Base-by-base conservation (phyloP, 164 flowering plant genomes). In the Sextonia rubra region DNA sequence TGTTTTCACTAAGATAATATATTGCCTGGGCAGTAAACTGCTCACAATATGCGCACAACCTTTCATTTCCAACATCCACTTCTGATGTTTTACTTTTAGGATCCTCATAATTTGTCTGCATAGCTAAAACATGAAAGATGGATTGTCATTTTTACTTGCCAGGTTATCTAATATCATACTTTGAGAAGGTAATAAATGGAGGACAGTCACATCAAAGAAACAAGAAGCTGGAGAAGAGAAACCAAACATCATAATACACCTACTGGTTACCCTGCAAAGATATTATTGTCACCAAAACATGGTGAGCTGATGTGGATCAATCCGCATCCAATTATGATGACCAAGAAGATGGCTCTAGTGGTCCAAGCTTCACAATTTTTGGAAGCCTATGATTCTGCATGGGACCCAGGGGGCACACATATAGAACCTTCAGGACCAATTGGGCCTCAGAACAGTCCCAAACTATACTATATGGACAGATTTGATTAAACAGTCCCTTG, bases 21-120 rank as follows among this genome's bases (percentile, higher is more conserved):
- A 87, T 71, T 72, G 96, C 94, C 74, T 85, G 74, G 62, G 85
- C n/a, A 74, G 85, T 58, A 71, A 78, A 85, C 63, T 87, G 82
- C 81, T 92, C 91, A 78, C 99, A 95, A 66, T 88, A 60, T 29
- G 86, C 73, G 82, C 97, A 95, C 6, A 90, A 71, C 11, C 80
- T 75, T 4, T 81, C 77, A 65, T 86, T 81, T 73, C 48, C 68
- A n/a, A 30, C 73, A 76, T 64, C 69, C 47, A 71, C 74, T 47
- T 75, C 74, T 64, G 64, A 69, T 71, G 74, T 65, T 75, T 77
- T 76, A 68, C 52, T 29, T 66, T 79, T 76, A 47, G 11, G 69
- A 47, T 67, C 77, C 72, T 68, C 71, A 68, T 32, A 22, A 49
- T 69, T 70, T 17, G 70, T 52, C 82, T 77, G 79, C 72, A 73